Percentiles rank a stretch among this genome's conserved stretches.
phyloP scores from a whole-genome alignment of 768 basidiomycete genomes.

The Cyathus striatus region DNA sequence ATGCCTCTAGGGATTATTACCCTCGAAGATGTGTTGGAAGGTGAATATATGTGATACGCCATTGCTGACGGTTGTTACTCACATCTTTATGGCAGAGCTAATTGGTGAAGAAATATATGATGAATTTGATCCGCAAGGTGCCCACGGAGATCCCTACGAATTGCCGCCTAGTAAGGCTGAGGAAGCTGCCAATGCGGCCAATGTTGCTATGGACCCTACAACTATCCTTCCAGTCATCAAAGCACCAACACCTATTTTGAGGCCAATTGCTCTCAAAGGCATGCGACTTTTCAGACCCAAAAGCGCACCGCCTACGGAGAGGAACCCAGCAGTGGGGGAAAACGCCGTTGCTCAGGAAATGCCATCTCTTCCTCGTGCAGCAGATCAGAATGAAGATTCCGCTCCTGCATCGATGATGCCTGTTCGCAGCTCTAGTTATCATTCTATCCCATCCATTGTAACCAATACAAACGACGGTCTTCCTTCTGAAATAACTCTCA shows the following conservation, averaged over 20 bases:
- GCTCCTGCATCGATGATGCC: conserved; percentile 1
- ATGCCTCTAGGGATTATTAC: conserved; percentile 91
- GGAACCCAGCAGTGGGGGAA: conserved; percentile 20
- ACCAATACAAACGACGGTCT: conserved; percentile 10
- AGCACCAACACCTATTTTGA: conserved; percentile 14
- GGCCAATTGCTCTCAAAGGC: conserved; percentile 37
- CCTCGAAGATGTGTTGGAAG: conserved; percentile 89
- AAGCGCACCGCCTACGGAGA: conserved; percentile 55
- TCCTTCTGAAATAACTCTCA: background rate
- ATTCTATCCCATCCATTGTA: conserved; percentile 16
- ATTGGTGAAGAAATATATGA: conserved; percentile 94
- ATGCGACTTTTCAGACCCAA: conserved; percentile 48
- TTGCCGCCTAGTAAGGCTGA: conserved; percentile 14
- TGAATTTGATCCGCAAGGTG: conserved; percentile 80
- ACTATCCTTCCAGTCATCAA: conserved; percentile 8
- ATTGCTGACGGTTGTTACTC: background rate
- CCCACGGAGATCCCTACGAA: conserved; percentile 45
- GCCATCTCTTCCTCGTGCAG: conserved; percentile 8
- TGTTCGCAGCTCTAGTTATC: conserved; percentile 4
- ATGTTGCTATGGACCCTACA: background rate
- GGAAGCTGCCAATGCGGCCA: conserved; percentile 3
- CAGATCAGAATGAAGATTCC: conserved; percentile 2
- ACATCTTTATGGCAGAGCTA: conserved; percentile 57
- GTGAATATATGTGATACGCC: conserved; percentile 24
- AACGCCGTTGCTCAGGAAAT: conserved; percentile 4